Percentiles rank a stretch among this genome's conserved stretches.
Evolutionary conservation across 2,329 filamentous ascomycete genomes (phyloP).

Genomic region (Cadophora sp.): DNA sequence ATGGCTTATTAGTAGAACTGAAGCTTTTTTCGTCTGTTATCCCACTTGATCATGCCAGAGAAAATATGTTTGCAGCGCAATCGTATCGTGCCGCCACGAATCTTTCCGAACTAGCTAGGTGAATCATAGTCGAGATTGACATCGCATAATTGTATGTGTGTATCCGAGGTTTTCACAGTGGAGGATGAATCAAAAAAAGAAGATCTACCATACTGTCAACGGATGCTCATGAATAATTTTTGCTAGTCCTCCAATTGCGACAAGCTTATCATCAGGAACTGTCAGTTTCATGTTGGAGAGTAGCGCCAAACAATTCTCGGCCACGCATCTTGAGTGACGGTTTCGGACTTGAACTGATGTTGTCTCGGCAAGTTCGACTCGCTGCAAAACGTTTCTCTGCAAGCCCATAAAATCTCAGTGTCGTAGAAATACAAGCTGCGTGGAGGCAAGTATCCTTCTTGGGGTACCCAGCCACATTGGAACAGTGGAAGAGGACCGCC

Average conservation of each 20-base stretch:
- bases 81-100: background rate
- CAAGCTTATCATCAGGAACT: background rate
- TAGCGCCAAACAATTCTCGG: background rate
- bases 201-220: background rate
- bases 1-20: too few relatives aligned
- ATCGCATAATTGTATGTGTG: background rate
- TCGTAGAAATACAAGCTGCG: background rate
- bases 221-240: background rate
- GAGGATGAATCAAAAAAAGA: too few relatives aligned
- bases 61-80: background rate
- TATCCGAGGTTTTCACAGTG: too few relatives aligned
- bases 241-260: conserved; percentile 15
- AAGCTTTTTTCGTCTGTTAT: too few relatives aligned
- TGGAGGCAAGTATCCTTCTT: background rate
- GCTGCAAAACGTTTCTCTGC: background rate
- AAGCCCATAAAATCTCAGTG: background rate
- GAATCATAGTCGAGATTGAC: background rate
- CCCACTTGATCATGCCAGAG: background rate
- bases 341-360: background rate
- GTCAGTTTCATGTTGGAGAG: background rate
- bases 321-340: background rate
- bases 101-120: background rate
- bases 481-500: background rate
- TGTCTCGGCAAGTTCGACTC: background rate
- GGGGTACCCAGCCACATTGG: background rate